Percentiles rank a stretch among this genome's conserved stretches.
Evolutionary conservation across 1,139 yeast species (phyloP).

Genomic region (Wickerhamomyces sp.): DNA sequence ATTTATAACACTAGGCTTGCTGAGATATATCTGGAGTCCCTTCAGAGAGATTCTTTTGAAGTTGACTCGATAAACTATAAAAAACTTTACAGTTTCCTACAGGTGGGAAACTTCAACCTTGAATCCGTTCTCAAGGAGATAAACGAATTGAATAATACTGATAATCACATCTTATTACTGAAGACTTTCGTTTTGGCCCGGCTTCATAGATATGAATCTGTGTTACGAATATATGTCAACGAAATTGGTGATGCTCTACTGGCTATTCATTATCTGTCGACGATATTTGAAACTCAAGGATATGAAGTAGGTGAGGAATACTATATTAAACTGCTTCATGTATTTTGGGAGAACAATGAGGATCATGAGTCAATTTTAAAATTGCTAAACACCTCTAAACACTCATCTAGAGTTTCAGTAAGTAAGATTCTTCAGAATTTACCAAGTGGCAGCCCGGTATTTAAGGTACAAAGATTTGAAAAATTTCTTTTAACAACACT

Average conservation of each 20-base stretch:
- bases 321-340: constrained; percentile 29
- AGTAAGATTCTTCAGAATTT: constrained; percentile 44
- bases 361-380: constrained; percentile 36
- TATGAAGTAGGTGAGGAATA: constrained; percentile 32
- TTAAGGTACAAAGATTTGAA: constrained; percentile 36
- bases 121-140: constrained; percentile 2
- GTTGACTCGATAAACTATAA: constrained; percentile 6
- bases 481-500: constrained; percentile 46
- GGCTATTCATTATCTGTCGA: constrained; percentile 60
- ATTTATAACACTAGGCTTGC: constrained; percentile 51
- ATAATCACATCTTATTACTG: constrained; percentile 31
- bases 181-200: constrained; percentile 57
- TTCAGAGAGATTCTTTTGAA: constrained; percentile 5
- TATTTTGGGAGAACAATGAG: constrained; percentile 25
- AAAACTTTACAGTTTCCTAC: constrained; percentile 13
- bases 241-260: constrained; percentile 52
- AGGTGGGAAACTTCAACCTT: constrained; percentile 14
- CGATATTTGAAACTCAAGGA: constrained; percentile 40
- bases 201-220: constrained; percentile 59
- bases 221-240: constrained; percentile 58
- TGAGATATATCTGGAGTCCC: constrained; percentile 43
- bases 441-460: constrained; percentile 34
- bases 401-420: constrained; percentile 44
- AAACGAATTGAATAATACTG: background rate
- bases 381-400: constrained; percentile 45